Percentiles rank a stretch among this genome's conserved stretches.
phyloP scores from a whole-genome alignment of 345 rosid species.

The Carallia pectinifolia region DNA sequence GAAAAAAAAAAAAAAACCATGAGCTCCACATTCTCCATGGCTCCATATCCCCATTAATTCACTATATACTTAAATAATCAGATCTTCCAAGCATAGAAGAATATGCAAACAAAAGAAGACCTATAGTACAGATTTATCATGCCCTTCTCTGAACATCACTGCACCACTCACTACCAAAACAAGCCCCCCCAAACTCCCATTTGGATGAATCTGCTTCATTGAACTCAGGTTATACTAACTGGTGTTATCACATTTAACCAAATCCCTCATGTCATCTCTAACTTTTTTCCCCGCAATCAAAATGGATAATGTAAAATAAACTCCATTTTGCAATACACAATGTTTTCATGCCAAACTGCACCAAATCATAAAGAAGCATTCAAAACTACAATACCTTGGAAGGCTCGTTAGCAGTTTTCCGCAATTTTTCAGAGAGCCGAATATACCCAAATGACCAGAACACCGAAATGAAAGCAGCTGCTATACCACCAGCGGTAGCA shows the following conservation, averaged over 20 bases:
- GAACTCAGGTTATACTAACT: too few relatives aligned
- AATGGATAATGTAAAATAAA: neutral
- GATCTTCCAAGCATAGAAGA: too few relatives aligned
- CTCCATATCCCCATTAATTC: too few relatives aligned
- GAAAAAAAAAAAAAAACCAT: too few relatives aligned
- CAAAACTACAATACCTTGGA: slow-evolving; percentile 57
- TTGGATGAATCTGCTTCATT: neutral
- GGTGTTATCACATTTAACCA: neutral
- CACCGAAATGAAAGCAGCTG: slow-evolving; percentile 81
- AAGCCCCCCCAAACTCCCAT: neutral
- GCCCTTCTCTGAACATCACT: neutral
- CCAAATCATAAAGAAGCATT: neutral
- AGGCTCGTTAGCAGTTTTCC: slow-evolving; percentile 71
- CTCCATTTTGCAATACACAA: neutral
- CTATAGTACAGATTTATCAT: neutral
- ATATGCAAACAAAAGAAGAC: too few relatives aligned
- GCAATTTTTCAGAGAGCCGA: slow-evolving; percentile 80
- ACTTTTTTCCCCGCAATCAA: neutral
- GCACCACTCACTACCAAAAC: neutral
- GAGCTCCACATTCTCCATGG: too few relatives aligned
- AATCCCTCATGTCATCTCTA: neutral
- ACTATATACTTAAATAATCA: too few relatives aligned
- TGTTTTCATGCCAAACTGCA: neutral
- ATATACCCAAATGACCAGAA: slow-evolving; percentile 97
- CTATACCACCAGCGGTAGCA: slow-evolving; percentile 86